A percentile compares a stretch with the other conserved stretches of the same genome.
Evolutionary conservation across 148 eudicot species (phyloP).

Genomic region (Vaccinium macrocarpon): DNA sequence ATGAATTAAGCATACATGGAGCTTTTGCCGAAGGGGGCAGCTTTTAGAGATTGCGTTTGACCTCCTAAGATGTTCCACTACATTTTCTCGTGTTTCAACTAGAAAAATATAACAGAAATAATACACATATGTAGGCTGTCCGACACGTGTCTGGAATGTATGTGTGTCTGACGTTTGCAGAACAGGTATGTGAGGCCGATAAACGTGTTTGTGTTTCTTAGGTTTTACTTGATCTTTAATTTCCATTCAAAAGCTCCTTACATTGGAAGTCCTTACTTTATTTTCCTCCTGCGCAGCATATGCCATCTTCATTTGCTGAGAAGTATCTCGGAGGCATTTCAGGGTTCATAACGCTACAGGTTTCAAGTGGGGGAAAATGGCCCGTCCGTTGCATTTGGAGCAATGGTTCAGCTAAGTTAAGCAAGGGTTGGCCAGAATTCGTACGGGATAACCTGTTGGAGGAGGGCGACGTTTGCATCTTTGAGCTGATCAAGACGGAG

Average conservation of each 20-base stretch:
- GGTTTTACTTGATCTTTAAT: neutral
- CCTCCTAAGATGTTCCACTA: neutral
- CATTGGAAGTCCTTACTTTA: neutral
- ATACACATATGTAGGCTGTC: neutral
- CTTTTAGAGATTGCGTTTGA: neutral
- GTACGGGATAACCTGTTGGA: slow-evolving; percentile 28
- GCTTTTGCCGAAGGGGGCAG: neutral
- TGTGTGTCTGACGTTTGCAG: neutral
- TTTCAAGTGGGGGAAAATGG: slow-evolving; percentile 31
- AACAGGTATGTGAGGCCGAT: neutral
- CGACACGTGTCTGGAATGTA: neutral
- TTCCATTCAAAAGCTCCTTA: neutral
- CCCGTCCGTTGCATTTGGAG: slow-evolving; percentile 22
- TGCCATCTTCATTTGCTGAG: slow-evolving; percentile 30
- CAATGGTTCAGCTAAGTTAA: slow-evolving; percentile 18
- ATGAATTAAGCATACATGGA: neutral
- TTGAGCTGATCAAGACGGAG: slow-evolving; percentile 28
- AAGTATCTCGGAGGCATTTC: slow-evolving; percentile 17
- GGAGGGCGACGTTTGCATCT: slow-evolving; percentile 47
- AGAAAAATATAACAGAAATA: neutral
- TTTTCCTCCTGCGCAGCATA: slow-evolving; percentile 20
- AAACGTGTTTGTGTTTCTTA: neutral
- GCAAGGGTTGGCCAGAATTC: slow-evolving; percentile 43
- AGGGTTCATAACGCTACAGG: slow-evolving; percentile 26
- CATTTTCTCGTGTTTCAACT: neutral